phyloP scores from a whole-genome alignment of 805 yeast species.

The Kuraishia borneana region DNA sequence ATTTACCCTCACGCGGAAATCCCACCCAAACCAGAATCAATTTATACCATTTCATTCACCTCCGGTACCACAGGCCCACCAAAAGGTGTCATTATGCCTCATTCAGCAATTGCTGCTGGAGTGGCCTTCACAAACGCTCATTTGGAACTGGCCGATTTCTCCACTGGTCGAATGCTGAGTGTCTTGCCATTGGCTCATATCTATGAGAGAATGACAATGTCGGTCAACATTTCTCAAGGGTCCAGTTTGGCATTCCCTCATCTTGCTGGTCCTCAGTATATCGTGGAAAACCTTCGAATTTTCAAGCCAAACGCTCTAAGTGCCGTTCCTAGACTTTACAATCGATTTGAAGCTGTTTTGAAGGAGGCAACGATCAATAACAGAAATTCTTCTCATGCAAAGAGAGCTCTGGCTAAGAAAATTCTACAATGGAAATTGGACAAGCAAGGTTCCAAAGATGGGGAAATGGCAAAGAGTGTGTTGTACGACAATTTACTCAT shows the following conservation, averaged over 20 bases:
- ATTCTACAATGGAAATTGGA: constrained; percentile 5
- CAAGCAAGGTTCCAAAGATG: constrained; percentile 5
- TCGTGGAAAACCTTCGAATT: constrained; percentile 46
- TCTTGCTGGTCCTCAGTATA: constrained; percentile 32
- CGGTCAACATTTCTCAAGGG: constrained; percentile 4
- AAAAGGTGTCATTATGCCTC: constrained; percentile 64
- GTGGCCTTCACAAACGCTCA: constrained; percentile 10
- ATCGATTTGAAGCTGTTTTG: constrained; percentile 50
- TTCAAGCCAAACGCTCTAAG: constrained; percentile 42
- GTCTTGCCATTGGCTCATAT: constrained; percentile 9
- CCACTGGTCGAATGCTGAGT: constrained; percentile 2
- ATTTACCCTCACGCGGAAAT: constrained; percentile 35
- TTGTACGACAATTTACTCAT: constrained; percentile 25
- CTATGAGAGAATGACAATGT: constrained; percentile 8
- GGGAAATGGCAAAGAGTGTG: constrained; percentile 6
- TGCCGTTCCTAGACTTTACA: constrained; percentile 55
- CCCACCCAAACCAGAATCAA: constrained; percentile 14
- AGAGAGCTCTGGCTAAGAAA: constrained; percentile 1
- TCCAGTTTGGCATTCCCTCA: constrained; percentile 38
- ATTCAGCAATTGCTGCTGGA: constrained; percentile 35
- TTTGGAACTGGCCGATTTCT: background rate
- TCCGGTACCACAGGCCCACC: constrained; percentile 76
- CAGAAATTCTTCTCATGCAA: constrained; percentile 2
- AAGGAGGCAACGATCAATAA: constrained; percentile 30
- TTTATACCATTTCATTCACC: constrained; percentile 33